A percentile compares a stretch with the other conserved stretches of the same genome.
phyloP scores from a whole-genome alignment of 2,329 filamentous ascomycete genomes.

The Hypoxylon sp. region DNA sequence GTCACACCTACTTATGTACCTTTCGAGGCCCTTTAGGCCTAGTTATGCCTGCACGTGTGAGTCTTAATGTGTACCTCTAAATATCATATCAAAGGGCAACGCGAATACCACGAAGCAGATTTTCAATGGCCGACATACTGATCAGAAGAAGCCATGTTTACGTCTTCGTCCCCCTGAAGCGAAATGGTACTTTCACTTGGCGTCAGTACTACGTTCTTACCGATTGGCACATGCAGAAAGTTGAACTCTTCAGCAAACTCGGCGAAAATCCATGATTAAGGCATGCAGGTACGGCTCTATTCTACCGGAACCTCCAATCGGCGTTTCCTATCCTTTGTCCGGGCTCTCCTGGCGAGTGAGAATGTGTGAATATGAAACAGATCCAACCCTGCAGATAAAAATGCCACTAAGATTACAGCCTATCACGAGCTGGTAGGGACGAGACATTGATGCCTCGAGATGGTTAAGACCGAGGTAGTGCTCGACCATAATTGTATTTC shows the following conservation, averaged over 20 bases:
- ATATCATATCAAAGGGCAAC: background rate
- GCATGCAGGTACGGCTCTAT: background rate
- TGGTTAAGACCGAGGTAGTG: background rate
- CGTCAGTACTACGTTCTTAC: constrained; percentile 3
- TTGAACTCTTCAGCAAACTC: background rate
- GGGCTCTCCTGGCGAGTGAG: background rate
- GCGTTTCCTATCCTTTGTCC: background rate
- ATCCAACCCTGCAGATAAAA: background rate
- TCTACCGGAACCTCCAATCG: constrained; percentile 1
- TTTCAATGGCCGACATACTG: background rate
- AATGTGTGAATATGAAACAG: constrained; percentile 4
- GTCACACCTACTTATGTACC: constrained; percentile 17
- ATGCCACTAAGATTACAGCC: background rate
- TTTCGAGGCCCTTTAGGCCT: too few species aligned
- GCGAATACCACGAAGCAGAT: background rate
- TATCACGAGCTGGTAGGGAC: constrained; percentile 1
- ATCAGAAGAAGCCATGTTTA: background rate
- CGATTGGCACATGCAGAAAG: background rate
- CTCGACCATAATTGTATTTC: background rate
- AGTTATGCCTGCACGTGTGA: background rate
- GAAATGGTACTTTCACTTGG: background rate
- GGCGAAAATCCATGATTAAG: background rate
- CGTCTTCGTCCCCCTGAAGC: background rate
- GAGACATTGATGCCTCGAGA: background rate
- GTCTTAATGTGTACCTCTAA: background rate